Evolutionary conservation across 1,284 basidiomycete species (phyloP).

Genomic region (Entoloma clypeatum): DNA sequence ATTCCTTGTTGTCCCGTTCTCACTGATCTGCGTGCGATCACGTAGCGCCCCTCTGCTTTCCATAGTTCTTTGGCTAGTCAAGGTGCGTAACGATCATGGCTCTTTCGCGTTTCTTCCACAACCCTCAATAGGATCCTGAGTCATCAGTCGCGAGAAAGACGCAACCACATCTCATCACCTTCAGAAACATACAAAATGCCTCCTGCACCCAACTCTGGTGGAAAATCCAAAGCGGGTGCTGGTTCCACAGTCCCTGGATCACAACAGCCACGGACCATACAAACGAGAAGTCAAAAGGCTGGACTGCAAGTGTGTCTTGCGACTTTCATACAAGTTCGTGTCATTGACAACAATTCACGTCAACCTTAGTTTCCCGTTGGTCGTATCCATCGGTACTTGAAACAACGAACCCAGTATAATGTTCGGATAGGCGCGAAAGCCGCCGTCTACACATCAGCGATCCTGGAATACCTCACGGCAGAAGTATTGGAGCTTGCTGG

Average conservation of each 20-base stretch:
- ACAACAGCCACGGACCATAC: conserved; percentile 31
- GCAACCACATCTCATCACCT: not conserved
- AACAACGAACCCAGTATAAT: conserved; percentile 90
- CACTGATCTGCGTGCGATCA: conserved; percentile 3
- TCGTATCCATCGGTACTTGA: conserved; percentile 93
- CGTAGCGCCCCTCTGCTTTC: not conserved
- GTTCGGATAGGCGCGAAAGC: conserved; percentile 92
- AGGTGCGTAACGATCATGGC: conserved; percentile 14
- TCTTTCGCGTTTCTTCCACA: not conserved
- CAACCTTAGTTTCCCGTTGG: conserved; percentile 78
- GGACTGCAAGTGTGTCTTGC: conserved; percentile 69
- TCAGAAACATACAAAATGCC: conserved; percentile 28
- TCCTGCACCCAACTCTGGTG: conserved; percentile 39
- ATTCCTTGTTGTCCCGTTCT: conserved; percentile 13
- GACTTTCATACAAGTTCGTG: not conserved
- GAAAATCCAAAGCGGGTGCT: conserved; percentile 41
- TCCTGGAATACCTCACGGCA: conserved; percentile 87
- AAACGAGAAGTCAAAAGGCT: conserved; percentile 77
- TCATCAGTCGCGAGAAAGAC: conserved; percentile 1
- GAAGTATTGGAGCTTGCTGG: conserved; percentile 89
- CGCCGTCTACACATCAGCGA: conserved; percentile 89
- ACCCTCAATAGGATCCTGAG: not conserved
- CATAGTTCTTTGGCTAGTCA: conserved; percentile 4
- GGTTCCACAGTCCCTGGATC: conserved; percentile 22
- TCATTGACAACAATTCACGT: conserved; percentile 3